These are phyloP conservation scores for Plectranthus barbatus DNA, from an alignment of 257 asterid species.

Conservation along the genomic window DNA sequence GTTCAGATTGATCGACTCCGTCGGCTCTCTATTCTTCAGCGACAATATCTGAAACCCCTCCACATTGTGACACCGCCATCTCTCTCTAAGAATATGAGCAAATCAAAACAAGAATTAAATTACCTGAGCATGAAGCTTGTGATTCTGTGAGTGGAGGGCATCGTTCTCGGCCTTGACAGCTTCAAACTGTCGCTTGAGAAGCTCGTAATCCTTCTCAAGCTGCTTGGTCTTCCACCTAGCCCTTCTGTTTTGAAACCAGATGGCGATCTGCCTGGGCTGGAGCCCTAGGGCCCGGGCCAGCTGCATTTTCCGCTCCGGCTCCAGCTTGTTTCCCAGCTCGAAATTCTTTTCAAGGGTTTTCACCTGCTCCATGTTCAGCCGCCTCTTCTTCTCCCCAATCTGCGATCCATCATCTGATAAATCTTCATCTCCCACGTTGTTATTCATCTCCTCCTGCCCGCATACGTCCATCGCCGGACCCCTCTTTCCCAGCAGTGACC, in stretches of 20 bases:
- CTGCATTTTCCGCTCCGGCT: slow-evolving; percentile 59
- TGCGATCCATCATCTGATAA: slow-evolving; percentile 46
- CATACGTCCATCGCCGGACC: slow-evolving; percentile 26
- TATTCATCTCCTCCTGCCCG: slow-evolving; percentile 23
- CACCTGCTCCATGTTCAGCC: slow-evolving; percentile 59
- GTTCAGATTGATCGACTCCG: slow-evolving; percentile 83
- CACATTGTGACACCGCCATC: no score
- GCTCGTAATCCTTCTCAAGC: slow-evolving; percentile 43
- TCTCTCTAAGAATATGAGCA: no score
- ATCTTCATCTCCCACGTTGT: slow-evolving; percentile 28
- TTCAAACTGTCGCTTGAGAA: slow-evolving; percentile 45
- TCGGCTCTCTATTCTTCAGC: slow-evolving; percentile 75
- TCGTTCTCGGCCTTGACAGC: slow-evolving; percentile 42
- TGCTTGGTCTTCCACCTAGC: slow-evolving; percentile 56
- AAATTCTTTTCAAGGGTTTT: slow-evolving; percentile 43
- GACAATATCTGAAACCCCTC: slow-evolving; percentile 56
- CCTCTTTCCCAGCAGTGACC: slow-evolving; percentile 36
- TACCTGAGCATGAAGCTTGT: slow-evolving; percentile 50
- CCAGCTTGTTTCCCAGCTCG: slow-evolving; percentile 49
- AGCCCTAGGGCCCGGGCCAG: slow-evolving; percentile 61
- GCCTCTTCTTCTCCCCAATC: slow-evolving; percentile 50
- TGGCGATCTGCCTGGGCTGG: slow-evolving; percentile 50
- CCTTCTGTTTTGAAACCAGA: slow-evolving; percentile 51
- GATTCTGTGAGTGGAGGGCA: slow-evolving; percentile 37
- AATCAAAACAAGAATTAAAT: no score